Evolutionary conservation across 2,329 filamentous ascomycete genomes (phyloP).

Genomic region (Ramularia endophylla): DNA sequence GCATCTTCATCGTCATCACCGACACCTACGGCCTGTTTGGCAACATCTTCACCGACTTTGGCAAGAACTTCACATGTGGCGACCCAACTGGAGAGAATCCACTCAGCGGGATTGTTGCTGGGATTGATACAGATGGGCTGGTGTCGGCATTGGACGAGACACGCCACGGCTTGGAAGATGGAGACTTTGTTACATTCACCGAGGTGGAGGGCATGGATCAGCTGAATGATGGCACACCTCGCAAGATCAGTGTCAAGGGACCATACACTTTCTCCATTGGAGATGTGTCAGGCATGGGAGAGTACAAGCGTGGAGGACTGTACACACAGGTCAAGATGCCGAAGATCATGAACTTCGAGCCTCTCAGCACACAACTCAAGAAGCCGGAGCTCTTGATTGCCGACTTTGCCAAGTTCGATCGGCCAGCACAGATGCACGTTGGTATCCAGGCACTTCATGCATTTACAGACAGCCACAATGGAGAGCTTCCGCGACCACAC

Average conservation of each 20-base stretch:
- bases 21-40: slow-evolving; percentile 95
- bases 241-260: slow-evolving; percentile 86
- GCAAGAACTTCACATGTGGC: slow-evolving; percentile 83
- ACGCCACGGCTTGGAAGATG: slow-evolving; percentile 90
- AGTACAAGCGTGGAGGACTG: slow-evolving; percentile 82
- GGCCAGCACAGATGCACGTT: slow-evolving; percentile 83
- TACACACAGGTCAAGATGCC: slow-evolving; percentile 99
- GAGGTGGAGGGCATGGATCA: slow-evolving; percentile 89
- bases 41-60: slow-evolving; percentile 95
- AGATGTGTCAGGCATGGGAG: slow-evolving; percentile 78
- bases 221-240: slow-evolving; percentile 75
- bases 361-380: slow-evolving; percentile 69
- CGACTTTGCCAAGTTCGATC: slow-evolving; percentile 97
- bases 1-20: slow-evolving; percentile 80
- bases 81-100: slow-evolving; percentile 89
- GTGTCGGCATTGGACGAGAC: slow-evolving; percentile 94
- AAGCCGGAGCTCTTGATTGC: slow-evolving; percentile 87
- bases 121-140: slow-evolving; percentile 80
- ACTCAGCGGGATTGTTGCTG: slow-evolving; percentile 80
- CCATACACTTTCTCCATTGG: slow-evolving; percentile 98
- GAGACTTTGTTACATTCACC: slow-evolving; percentile 91
- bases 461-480: slow-evolving; percentile 66
- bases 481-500: slow-evolving; percentile 73
- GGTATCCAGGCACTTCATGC: slow-evolving; percentile 89
- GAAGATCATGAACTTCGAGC: slow-evolving; percentile 83